Base-by-base conservation (phyloP, 179 eudicot species). In the Actinidia arguta region DNA sequence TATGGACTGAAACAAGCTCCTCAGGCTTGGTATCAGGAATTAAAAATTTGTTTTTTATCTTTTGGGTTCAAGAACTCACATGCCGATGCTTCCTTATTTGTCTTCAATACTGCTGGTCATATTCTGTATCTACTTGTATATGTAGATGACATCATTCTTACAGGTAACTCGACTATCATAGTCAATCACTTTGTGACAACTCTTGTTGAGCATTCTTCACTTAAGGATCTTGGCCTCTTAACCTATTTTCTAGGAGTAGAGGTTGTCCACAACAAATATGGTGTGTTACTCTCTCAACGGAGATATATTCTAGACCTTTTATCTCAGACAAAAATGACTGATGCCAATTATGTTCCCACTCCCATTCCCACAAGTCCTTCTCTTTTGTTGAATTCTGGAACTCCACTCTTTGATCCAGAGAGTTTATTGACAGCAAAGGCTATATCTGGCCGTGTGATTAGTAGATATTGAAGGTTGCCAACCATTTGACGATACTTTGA, bases 231-330 rank as follows among this genome's bases (percentile, higher is more conserved):
- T 1, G 64, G 64, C 0, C 7, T 18, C 12, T 52, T 63, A 0
- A 42, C 22, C 4, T 78, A 42, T 24, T 78, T 78, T 16, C 42
- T 78, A 1, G 71, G 71, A 2, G 51, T 78, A n/a, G 62, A 62
- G 25, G 81, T 25, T 0, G 16, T 63, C 3, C 11, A 12, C 2
- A 78, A 44, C 3, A 13, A 42, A 0, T 1, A n/a, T 3, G 39
- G 51, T 3, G 6, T 71, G 0, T 46, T 80, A 9, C 24, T 36
- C 0, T 8, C 42, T 9, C 64, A 80, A 69, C 51, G 25, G 0
- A 81, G 61, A 17, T 81, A 81, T n/a, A 62, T 81, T 7, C 8
- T 13, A 4, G 78, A 81, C 5, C 72, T 81, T 0, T 48, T 81
- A 14, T 25, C 11, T 10, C 46, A n/a, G 4, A 74, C 61, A 0